Percentiles rank a stretch among this genome's conserved stretches.
Evolutionary conservation across 805 yeast genomes (phyloP).

Genomic region (Pichia exigua): DNA sequence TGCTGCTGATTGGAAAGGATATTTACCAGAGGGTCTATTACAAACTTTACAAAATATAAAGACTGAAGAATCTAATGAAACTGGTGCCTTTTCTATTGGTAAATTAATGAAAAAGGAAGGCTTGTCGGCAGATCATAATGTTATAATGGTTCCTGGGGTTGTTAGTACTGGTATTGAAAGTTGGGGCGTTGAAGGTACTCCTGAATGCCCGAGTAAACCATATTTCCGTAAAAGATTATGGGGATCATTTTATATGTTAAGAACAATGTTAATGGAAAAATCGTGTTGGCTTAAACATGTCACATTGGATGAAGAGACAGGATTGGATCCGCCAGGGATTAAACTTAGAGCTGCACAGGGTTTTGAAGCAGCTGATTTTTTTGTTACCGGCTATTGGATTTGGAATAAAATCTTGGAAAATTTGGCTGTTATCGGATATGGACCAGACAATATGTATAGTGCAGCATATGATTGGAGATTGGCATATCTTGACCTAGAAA

Average conservation of each 20-base stretch:
- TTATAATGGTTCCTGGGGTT: slow-evolving; percentile 92
- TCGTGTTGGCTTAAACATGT: slow-evolving; percentile 90
- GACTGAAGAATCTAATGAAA: slow-evolving; percentile 40
- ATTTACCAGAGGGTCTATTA: slow-evolving; percentile 59
- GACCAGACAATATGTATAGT: slow-evolving; percentile 79
- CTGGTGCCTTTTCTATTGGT: slow-evolving; percentile 89
- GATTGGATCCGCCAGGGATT: slow-evolving; percentile 82
- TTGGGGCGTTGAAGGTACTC: slow-evolving; percentile 75
- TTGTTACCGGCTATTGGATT: slow-evolving; percentile 96
- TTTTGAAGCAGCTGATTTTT: slow-evolving; percentile 93
- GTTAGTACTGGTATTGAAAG: slow-evolving; percentile 91
- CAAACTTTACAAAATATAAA: slow-evolving; percentile 52
- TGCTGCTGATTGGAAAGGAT: slow-evolving; percentile 61
- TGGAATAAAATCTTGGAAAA: slow-evolving; percentile 97
- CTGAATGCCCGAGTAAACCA: slow-evolving; percentile 72
- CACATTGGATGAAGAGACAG: slow-evolving; percentile 83
- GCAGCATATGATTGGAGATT: slow-evolving; percentile 97
- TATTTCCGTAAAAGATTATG: slow-evolving; percentile 89
- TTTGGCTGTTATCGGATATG: slow-evolving; percentile 89
- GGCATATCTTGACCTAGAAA: slow-evolving; percentile 80
- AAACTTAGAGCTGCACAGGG: slow-evolving; percentile 89
- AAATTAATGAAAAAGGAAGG: slow-evolving; percentile 45
- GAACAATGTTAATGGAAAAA: slow-evolving; percentile 87
- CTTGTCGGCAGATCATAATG: slow-evolving; percentile 59
- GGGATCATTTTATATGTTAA: slow-evolving; percentile 95